Conservation (phyloP, 192 early-diverging fungal genomes). For the Coemansia sp. region DNA sequence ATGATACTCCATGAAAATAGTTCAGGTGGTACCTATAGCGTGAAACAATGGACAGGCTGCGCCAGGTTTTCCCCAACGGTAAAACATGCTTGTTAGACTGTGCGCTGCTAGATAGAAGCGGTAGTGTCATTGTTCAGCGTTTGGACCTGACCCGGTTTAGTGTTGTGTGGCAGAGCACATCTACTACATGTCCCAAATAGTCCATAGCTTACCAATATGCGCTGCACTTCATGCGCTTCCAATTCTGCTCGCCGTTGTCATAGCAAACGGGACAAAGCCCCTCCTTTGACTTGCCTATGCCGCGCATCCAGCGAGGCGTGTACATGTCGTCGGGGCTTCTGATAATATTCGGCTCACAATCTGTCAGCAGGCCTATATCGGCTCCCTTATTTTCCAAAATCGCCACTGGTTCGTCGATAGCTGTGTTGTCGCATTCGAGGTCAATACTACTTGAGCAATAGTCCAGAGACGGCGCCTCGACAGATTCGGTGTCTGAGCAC, state of each 20-base stretch:
- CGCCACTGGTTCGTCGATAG: background rate
- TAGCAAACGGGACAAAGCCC: constrained; percentile 56
- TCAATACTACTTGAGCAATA: constrained; percentile 1
- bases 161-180: constrained; percentile 1
- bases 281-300: constrained; percentile 51
- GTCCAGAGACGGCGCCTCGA: background rate
- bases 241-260: constrained; percentile 27
- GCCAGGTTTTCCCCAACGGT: background rate
- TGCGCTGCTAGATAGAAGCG: background rate
- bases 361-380: background rate
- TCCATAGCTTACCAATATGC: constrained; percentile 56
- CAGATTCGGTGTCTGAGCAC: background rate
- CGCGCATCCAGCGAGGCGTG: constrained; percentile 58
- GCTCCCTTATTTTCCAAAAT: background rate
- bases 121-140: background rate
- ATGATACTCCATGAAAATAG: constrained; percentile 57
- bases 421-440: background rate
- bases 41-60: background rate
- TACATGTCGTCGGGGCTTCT: constrained; percentile 51
- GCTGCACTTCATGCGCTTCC: constrained; percentile 58
- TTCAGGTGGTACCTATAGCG: constrained; percentile 56
- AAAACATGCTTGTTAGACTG: background rate
- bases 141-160: constrained; percentile 15
- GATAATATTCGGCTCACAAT: constrained; percentile 39
- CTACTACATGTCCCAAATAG: background rate